A percentile compares a stretch with the other conserved stretches of the same genome.
phyloP scores from a whole-genome alignment of 2,329 filamentous ascomycete species.

The Cladophialophora psammophila region DNA sequence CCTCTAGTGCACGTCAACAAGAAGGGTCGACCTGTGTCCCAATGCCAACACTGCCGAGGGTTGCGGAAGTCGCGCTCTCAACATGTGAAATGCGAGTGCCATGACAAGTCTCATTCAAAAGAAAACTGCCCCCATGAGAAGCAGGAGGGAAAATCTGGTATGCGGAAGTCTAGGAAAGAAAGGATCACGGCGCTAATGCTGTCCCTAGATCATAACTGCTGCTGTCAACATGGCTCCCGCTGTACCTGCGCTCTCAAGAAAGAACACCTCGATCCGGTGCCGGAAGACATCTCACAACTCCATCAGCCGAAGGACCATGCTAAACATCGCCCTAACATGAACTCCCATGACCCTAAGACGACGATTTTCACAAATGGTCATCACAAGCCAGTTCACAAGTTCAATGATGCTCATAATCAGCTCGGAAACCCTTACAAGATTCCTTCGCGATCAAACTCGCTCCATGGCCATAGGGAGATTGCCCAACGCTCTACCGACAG shows the following conservation, averaged over 20 bases:
- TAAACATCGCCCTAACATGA: constrained; percentile 62
- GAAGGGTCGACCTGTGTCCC: constrained; percentile 95
- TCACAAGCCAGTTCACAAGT: constrained; percentile 69
- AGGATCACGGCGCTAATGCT: constrained; percentile 3
- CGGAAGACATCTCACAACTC: constrained; percentile 46
- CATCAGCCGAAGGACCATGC: constrained; percentile 54
- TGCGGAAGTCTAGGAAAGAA: background rate
- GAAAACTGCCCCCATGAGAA: constrained; percentile 46
- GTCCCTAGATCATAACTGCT: constrained; percentile 44
- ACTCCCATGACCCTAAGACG: constrained; percentile 63
- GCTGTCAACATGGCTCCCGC: constrained; percentile 66
- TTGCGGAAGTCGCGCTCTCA: constrained; percentile 95
- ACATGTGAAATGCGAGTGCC: constrained; percentile 96
- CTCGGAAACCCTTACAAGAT: constrained; percentile 68
- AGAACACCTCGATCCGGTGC: constrained; percentile 60
- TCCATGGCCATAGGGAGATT: constrained; percentile 55
- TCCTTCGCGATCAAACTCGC: constrained; percentile 59
- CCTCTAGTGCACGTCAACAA: constrained; percentile 94
- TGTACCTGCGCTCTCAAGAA: constrained; percentile 69
- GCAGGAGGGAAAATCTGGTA: constrained; percentile 47
- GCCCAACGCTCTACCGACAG: constrained; percentile 62
- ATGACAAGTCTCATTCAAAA: constrained; percentile 71
- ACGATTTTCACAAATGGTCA: constrained; percentile 70
- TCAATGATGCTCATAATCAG: constrained; percentile 70
- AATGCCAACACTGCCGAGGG: constrained; percentile 95